Evolutionary conservation across 2,329 filamentous ascomycete genomes (phyloP).

Genomic region (Corinectria fuckeliana): DNA sequence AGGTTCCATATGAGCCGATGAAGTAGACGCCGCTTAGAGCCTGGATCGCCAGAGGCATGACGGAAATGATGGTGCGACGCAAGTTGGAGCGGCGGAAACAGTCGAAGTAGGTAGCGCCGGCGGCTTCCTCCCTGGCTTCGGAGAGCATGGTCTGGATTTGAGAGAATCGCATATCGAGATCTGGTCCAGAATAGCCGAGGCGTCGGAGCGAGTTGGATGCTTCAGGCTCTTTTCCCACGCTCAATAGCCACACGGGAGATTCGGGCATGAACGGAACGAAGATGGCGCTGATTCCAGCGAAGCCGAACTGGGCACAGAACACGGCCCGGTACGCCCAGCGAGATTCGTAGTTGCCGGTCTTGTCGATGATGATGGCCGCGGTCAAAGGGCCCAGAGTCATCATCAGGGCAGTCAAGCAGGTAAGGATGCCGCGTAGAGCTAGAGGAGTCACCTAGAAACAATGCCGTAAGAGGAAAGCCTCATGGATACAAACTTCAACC

Average conservation of each 20-base stretch:
- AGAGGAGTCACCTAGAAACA: slow-evolving; percentile 34
- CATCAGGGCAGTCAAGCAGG: slow-evolving; percentile 39
- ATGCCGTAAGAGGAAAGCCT: not conserved
- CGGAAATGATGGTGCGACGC: slow-evolving; percentile 48
- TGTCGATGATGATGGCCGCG: slow-evolving; percentile 42
- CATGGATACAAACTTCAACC: not conserved
- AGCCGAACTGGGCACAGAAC: slow-evolving; percentile 44
- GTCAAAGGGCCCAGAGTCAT: slow-evolving; percentile 42
- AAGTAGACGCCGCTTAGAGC: slow-evolving; percentile 45
- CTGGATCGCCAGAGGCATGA: slow-evolving; percentile 45
- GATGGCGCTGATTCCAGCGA: slow-evolving; percentile 39
- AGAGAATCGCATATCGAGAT: slow-evolving; percentile 39
- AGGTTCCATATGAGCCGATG: slow-evolving; percentile 46
- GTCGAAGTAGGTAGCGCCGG: slow-evolving; percentile 47
- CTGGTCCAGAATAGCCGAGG: slow-evolving; percentile 37
- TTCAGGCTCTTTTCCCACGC: slow-evolving; percentile 42
- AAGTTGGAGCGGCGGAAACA: slow-evolving; percentile 49
- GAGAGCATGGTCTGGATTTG: slow-evolving; percentile 41
- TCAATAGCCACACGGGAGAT: slow-evolving; percentile 50
- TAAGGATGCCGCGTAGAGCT: slow-evolving; percentile 39
- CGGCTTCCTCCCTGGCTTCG: slow-evolving; percentile 43
- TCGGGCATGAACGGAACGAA: slow-evolving; percentile 49
- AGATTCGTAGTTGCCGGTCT: slow-evolving; percentile 32
- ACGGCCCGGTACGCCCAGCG: slow-evolving; percentile 44
- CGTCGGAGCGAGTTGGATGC: slow-evolving; percentile 44